phyloP scores from a whole-genome alignment of 2,329 filamentous ascomycete genomes.

The Nigrospora sphaerica region DNA sequence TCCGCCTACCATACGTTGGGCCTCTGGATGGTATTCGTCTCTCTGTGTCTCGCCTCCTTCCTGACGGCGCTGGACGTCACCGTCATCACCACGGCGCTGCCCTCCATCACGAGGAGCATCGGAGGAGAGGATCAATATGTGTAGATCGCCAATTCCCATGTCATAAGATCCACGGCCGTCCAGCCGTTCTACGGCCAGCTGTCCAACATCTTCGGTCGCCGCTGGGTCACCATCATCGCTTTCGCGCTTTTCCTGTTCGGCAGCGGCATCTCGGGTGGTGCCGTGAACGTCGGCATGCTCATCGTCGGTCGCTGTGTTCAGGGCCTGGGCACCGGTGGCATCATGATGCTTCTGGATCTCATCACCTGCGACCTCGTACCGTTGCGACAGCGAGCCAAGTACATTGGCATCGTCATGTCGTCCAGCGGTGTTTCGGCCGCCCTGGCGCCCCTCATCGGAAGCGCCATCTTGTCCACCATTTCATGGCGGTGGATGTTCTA shows the following conservation, averaged over 20 bases:
- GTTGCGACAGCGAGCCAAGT: constrained; percentile 25
- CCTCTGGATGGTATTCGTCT: neutral
- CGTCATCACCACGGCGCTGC: neutral
- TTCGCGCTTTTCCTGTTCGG: neutral
- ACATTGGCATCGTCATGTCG: constrained; percentile 17
- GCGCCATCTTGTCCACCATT: constrained; percentile 43
- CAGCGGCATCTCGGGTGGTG: neutral
- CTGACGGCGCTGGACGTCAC: neutral
- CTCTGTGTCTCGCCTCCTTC: neutral
- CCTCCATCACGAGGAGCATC: neutral
- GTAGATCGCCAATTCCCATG: neutral
- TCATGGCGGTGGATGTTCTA: constrained; percentile 60
- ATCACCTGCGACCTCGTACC: constrained; percentile 28
- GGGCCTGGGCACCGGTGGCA: constrained; percentile 12
- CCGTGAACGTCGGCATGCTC: constrained; percentile 15
- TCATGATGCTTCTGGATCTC: neutral
- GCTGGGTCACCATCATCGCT: neutral
- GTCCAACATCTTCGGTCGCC: neutral
- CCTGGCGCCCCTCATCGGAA: constrained; percentile 42
- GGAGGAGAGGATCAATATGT: neutral
- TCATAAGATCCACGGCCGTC: neutral
- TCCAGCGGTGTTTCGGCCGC: constrained; percentile 44
- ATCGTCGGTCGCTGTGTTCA: constrained; percentile 36
- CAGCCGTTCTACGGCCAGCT: neutral
- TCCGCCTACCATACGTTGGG: too few relatives aligned